Evolutionary conservation across 2,329 filamentous ascomycete genomes (phyloP), one percentile per base, ranked within the genome.

Genomic region (Orbilia oligospora): DNA sequence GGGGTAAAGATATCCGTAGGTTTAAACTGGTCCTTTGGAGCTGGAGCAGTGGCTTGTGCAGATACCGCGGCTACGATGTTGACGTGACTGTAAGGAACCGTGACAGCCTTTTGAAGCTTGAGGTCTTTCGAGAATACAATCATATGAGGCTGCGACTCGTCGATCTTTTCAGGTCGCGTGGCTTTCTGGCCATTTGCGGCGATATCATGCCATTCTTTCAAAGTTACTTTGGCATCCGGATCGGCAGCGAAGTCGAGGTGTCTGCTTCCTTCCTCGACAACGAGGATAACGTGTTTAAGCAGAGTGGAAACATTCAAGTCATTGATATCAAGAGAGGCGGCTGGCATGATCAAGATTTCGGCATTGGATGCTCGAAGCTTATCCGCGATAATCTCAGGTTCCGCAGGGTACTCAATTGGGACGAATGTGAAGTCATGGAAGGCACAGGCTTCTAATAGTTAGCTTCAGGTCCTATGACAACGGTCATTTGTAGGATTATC

Each of bases 171-270:
- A 9, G 88, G 85, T 0, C 93, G 93, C 12, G 97, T 87, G 20
- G 93, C 89, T 6, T 86, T 86, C 49, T 88, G 89, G 44, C 88
- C 87, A 68, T 86, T 86, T 30, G 86, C 85, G 18, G 90, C 89
- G 67, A 98, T 88, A 76, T 97, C 93, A 82, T 97, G 93, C 94
- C 95, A 99, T 14, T 95, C 96, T n/a, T 91, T 89, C 16, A 97
- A 92, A 71, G 92, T 92, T 78, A 97, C 87, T 79, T 88, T 90
- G n/a, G 80, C 79, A 18, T 75, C 80, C 4, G 79, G 71, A 22
- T 81, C 73, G 30, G 73, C 71, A 22, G 80, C 94, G 94, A 95
- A 99, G 85, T 97, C 94, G 88, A 99, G 92, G 83, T 98, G 95
- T 81, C 90, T 90, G 86, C 91, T 97, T 49, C 93, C 93, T 83